Evolutionary conservation across 2,329 filamentous ascomycete genomes (phyloP), one percentile per base, ranked within the genome.

Genomic region (Rhynchosporium graminicola): DNA sequence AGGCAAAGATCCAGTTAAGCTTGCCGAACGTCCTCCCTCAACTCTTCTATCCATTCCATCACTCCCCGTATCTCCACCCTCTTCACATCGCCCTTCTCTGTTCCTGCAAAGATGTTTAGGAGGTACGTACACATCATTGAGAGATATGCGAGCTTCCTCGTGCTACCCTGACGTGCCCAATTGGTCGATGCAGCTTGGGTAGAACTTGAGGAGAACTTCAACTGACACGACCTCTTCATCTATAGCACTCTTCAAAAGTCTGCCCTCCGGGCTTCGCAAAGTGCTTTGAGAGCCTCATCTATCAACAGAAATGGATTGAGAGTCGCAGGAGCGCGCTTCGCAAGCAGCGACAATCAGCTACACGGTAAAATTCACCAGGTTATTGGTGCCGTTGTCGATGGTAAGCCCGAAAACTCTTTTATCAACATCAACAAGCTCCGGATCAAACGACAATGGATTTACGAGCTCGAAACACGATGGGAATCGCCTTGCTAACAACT

Each of bases 371-470:
- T 88, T 76, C 81, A 88, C 81, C 86, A 88, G 83, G 93, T 97
- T 80, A 97, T 97, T 83, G 93, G 95, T 90, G 94, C 95, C 83
- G 93, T 98, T 79, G 95, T 98, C 75, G 95, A 98, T 83, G 92
- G 92, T 96, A 84, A 83, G 90, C 59, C 56, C 74, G 77, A 79
- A 80, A 79, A 76, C 76, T 66, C 68, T 70, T 66, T 65, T 61
- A 63, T 43, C 70, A 58, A 63, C 62, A 56, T 64, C 68, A 59
- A 61, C 57, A 57, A 71, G 71, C 68, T 72, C 65, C 64, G 63
- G 64, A 64, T 61, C 38, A 56, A 46, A 36, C n/a, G 38, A 64
- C 65, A 61, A 60, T 57, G 51, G 40, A 38, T 31, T 33, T n/a
- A 56, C 57, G 56, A 68, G 65, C 66, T 71, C 65, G 29, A 51